Conservation (phyloP, 106 monocot genomes). For the Gastrodia elata region DNA sequence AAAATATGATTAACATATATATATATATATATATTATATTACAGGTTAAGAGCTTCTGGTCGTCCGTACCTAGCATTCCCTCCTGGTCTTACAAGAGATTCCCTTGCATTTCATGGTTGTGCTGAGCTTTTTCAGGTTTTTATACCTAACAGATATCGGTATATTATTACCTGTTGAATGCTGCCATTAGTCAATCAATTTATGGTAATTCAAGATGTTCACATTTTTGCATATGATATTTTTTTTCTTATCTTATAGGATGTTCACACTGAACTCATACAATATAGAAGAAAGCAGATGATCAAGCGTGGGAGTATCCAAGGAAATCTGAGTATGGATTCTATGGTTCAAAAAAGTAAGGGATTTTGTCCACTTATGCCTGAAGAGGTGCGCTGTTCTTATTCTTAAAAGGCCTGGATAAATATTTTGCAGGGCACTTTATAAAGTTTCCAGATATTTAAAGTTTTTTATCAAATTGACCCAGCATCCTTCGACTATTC, state of each 20-base stretch:
- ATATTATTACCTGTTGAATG: background rate
- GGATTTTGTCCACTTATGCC: conserved; percentile 88
- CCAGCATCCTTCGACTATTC: too few relatives aligned
- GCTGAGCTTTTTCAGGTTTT: conserved; percentile 87
- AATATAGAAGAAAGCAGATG: conserved; percentile 66
- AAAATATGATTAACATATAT: background rate
- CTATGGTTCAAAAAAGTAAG: conserved; percentile 44
- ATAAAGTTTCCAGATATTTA: too few relatives aligned
- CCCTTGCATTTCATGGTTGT: conserved; percentile 85
- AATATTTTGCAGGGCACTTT: too few relatives aligned
- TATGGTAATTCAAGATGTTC: background rate
- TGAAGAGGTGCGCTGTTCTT: too few relatives aligned
- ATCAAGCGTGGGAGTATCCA: conserved; percentile 58
- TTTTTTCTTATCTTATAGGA: conserved; percentile 32
- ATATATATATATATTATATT: conserved; percentile 13
- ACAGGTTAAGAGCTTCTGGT: conserved; percentile 59
- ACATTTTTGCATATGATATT: background rate
- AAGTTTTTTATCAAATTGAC: too few relatives aligned
- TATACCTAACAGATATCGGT: background rate
- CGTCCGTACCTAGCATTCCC: conserved; percentile 72
- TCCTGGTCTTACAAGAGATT: conserved; percentile 68
- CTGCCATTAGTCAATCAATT: background rate
- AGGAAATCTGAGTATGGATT: conserved; percentile 63
- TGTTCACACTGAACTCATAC: conserved; percentile 84
- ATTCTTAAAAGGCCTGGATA: too few relatives aligned